These are phyloP conservation scores for Talaromyces pinophilus DNA, from an alignment of 2,329 filamentous ascomycete genomes.

Conservation along the genomic window DNA sequence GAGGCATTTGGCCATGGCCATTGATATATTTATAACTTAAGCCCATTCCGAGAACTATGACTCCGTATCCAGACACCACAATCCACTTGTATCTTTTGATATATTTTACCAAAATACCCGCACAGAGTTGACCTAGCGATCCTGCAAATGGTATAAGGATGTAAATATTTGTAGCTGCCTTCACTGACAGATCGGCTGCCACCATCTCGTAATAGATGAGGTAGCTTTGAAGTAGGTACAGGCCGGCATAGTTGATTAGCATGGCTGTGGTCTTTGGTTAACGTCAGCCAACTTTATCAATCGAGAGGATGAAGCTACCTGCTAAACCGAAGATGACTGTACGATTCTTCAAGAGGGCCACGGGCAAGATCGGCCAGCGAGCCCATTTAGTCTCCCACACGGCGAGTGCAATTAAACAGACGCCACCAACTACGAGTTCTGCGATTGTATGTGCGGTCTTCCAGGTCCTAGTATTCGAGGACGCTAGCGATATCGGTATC, in stretches of 20 bases:
- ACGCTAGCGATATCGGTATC: constrained; percentile 15
- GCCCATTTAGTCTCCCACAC: constrained; percentile 17
- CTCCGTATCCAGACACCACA: constrained; percentile 17
- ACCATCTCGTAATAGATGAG: constrained; percentile 14
- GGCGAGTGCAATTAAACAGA: constrained; percentile 11
- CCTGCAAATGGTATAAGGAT: constrained; percentile 18
- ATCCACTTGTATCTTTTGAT: constrained; percentile 17
- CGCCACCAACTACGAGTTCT: constrained; percentile 8
- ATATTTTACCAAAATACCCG: constrained; percentile 16
- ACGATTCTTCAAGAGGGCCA: constrained; percentile 8
- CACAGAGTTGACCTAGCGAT: constrained; percentile 14
- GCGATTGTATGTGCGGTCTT: constrained; percentile 10
- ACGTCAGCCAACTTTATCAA: background rate
- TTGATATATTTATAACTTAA: constrained; percentile 16
- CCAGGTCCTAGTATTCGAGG: constrained; percentile 15
- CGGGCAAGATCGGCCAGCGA: constrained; percentile 15
- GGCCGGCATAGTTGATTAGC: constrained; percentile 16
- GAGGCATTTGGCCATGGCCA: constrained; percentile 12
- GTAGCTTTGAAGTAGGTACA: constrained; percentile 18
- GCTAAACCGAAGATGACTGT: constrained; percentile 15
- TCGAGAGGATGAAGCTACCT: background rate
- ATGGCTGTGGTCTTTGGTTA: constrained; percentile 5
- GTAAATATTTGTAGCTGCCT: constrained; percentile 16
- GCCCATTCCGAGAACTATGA: constrained; percentile 17
- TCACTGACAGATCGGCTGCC: constrained; percentile 16